Conservation (phyloP, 176 grass and related monocot genomes). For the Echinochloa phyllopogon region DNA sequence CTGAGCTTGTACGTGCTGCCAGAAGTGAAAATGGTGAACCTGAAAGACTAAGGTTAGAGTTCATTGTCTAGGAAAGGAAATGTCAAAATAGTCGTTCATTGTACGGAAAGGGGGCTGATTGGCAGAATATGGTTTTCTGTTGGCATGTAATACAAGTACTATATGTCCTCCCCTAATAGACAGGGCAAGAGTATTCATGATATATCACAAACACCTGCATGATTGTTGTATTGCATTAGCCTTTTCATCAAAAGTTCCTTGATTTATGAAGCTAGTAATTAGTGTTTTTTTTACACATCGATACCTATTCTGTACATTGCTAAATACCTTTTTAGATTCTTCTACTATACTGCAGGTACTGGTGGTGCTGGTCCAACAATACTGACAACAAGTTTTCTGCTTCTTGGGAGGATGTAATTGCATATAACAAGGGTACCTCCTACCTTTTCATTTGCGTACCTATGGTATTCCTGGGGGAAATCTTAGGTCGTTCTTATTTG, state of each 20-base stretch:
- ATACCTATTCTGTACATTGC: slow-evolving; percentile 4
- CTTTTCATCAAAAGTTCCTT: neutral
- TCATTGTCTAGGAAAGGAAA: slow-evolving; percentile 26
- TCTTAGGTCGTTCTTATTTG: neutral
- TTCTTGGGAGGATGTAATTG: slow-evolving; percentile 96
- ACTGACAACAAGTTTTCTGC: slow-evolving; percentile 87
- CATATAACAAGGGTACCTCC: slow-evolving; percentile 83
- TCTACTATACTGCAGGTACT: slow-evolving; percentile 94
- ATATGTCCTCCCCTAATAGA: neutral
- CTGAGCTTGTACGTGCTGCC: slow-evolving; percentile 68
- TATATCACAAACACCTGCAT: neutral
- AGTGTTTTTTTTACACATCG: neutral
- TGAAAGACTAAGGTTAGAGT: slow-evolving; percentile 91
- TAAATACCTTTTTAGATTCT: slow-evolving; percentile 90
- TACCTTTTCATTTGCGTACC: slow-evolving; percentile 6
- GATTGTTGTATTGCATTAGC: neutral
- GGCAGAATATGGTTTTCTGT: neutral
- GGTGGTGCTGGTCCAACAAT: slow-evolving; percentile 95
- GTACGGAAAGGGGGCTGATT: no score
- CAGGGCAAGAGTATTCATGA: neutral
- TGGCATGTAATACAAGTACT: neutral
- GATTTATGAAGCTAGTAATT: slow-evolving; percentile 17
- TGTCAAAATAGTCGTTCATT: neutral
- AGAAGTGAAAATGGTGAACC: slow-evolving; percentile 74
- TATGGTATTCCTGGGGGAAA: slow-evolving; percentile 10